These are phyloP conservation scores for Magnolia officinalis DNA, from an alignment of 164 flowering plant genomes.

Conservation along the genomic window DNA sequence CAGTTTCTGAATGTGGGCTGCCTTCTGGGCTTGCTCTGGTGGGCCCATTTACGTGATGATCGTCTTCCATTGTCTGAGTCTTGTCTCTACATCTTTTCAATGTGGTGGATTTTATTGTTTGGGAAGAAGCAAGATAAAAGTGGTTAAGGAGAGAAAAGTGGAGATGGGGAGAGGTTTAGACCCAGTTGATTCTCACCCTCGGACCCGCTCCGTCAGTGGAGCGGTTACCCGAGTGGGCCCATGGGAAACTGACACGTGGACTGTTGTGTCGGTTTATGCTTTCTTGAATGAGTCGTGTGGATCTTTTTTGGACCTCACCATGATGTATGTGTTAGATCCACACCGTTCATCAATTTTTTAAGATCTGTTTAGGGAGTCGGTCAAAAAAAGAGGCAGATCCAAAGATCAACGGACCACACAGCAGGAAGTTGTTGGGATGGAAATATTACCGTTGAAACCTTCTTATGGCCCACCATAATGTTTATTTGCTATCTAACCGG, in stretches of 20 bases:
- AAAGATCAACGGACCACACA: too few species aligned
- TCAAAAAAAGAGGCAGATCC: too few species aligned
- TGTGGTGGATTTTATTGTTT: background rate
- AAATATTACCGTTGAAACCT: too few species aligned
- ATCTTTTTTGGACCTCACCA: too few species aligned
- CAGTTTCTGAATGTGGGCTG: constrained; percentile 7
- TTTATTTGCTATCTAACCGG: too few species aligned
- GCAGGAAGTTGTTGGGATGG: too few species aligned
- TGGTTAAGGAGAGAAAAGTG: background rate
- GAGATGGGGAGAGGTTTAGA: background rate
- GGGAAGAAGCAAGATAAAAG: background rate
- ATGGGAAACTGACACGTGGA: background rate
- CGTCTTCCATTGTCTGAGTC: background rate
- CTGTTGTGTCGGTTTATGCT: background rate
- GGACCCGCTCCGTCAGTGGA: constrained; percentile 10
- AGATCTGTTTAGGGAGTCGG: too few species aligned
- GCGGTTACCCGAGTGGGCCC: background rate
- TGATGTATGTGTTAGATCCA: too few species aligned
- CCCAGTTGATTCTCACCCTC: background rate
- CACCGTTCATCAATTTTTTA: too few species aligned
- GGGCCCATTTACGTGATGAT: background rate
- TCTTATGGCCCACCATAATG: too few species aligned
- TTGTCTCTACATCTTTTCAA: background rate
- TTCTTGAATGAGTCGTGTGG: background rate
- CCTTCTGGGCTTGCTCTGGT: constrained; percentile 2